Conservation (phyloP, 2,329 filamentous ascomycete genomes). For the Phialophora expanda region DNA sequence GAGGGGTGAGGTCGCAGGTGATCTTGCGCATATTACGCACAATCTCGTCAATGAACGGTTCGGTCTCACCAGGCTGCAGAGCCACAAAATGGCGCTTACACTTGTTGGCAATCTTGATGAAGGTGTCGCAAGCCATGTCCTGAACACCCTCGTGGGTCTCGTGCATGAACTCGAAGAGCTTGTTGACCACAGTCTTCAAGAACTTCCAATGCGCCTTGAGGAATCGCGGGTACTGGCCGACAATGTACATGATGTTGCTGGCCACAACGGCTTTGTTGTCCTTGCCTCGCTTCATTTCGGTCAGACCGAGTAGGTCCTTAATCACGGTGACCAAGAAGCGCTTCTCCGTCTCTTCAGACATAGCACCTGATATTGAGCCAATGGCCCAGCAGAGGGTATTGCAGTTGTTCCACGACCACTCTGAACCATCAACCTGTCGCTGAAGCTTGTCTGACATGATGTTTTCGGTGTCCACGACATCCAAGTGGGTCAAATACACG, state of each 20-base stretch:
- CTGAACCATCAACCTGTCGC: slow-evolving; percentile 88
- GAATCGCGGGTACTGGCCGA: slow-evolving; percentile 97
- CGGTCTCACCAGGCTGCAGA: slow-evolving; percentile 87
- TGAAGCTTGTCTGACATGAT: slow-evolving; percentile 99
- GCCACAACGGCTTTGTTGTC: slow-evolving; percentile 99
- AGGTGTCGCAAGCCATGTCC: slow-evolving; percentile 99
- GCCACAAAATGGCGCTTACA: slow-evolving; percentile 97
- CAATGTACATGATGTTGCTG: slow-evolving; percentile 99
- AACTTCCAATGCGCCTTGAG: slow-evolving; percentile 99
- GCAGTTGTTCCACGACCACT: slow-evolving; percentile 99
- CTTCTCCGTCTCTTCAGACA: slow-evolving; percentile 99
- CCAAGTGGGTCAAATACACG: slow-evolving; percentile 95
- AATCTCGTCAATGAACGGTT: slow-evolving; percentile 98
- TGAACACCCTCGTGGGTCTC: slow-evolving; percentile 99
- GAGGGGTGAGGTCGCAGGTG: slow-evolving; percentile 90
- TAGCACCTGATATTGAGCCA: slow-evolving; percentile 95
- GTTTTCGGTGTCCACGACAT: slow-evolving; percentile 94
- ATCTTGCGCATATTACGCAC: slow-evolving; percentile 95
- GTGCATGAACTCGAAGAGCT: slow-evolving; percentile 99
- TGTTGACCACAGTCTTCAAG: slow-evolving; percentile 98
- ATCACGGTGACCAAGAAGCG: slow-evolving; percentile 98
- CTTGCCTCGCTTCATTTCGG: slow-evolving; percentile 98
- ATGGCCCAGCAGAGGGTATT: slow-evolving; percentile 99
- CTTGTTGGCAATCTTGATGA: slow-evolving; percentile 99
- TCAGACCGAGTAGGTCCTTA: slow-evolving; percentile 93